phyloP scores from a whole-genome alignment of 306 rosid species.

The Sindora glabra region DNA sequence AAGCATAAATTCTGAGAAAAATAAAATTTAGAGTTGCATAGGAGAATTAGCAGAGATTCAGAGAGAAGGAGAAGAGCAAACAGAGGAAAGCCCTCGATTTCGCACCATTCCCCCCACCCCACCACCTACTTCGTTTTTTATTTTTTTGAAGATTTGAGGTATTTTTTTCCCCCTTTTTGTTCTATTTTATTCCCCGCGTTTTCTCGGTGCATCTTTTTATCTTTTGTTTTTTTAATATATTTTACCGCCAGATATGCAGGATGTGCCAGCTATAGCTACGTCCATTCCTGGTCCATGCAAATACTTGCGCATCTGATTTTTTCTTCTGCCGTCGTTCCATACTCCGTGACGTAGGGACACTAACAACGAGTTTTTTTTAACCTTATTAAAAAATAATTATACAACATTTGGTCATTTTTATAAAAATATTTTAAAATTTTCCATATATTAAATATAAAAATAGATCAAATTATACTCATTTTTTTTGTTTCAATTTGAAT shows the following conservation, averaged over 20 bases:
- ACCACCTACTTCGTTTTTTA: constrained; percentile 24
- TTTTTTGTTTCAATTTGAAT: no score
- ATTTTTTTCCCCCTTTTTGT: background rate
- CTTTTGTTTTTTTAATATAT: background rate
- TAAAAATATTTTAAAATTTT: no score
- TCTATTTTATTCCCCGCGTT: background rate
- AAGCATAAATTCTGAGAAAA: background rate
- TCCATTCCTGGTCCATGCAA: background rate
- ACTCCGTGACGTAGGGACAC: no score
- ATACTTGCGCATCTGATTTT: background rate
- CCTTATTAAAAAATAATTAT: no score
- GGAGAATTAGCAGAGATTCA: constrained; percentile 15
- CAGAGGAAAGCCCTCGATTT: constrained; percentile 39
- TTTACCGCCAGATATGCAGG: background rate
- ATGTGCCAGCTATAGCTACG: no score
- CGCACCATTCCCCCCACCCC: constrained; percentile 50
- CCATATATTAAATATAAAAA: no score
- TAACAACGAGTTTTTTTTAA: no score
- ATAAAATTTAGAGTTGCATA: constrained; percentile 34
- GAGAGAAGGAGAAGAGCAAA: constrained; percentile 7
- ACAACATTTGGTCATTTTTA: no score
- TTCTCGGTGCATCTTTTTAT: background rate
- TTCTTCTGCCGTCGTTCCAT: background rate
- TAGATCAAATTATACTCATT: no score
- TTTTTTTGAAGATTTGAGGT: background rate